Percentiles rank a stretch among this genome's conserved stretches.
These are phyloP conservation scores for Pichia exigua DNA, from an alignment of 805 yeast genomes.

Conservation along the genomic window DNA sequence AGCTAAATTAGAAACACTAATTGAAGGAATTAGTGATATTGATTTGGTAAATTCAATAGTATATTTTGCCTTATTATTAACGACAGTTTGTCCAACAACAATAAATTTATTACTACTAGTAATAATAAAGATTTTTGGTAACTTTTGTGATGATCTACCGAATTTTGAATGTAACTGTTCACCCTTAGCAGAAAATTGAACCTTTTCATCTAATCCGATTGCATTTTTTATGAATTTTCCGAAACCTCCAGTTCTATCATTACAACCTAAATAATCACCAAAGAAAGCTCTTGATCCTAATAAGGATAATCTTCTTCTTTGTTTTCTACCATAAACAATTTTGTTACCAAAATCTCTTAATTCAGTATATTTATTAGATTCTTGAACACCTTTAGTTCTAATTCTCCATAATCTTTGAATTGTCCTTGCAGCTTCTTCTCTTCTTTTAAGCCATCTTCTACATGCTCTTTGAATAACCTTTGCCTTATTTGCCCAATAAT, in stretches of 20 bases:
- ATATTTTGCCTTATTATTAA: slow-evolving; percentile 47
- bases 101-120: slow-evolving; percentile 53
- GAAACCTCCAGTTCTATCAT: slow-evolving; percentile 56
- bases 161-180: slow-evolving; percentile 78
- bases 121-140: slow-evolving; percentile 65
- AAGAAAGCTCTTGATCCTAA: slow-evolving; percentile 80
- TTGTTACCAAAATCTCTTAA: slow-evolving; percentile 78
- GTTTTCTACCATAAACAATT: slow-evolving; percentile 66
- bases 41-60: slow-evolving; percentile 58
- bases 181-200: slow-evolving; percentile 75
- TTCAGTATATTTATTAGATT: slow-evolving; percentile 61
- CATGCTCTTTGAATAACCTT: slow-evolving; percentile 96
- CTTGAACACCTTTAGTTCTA: slow-evolving; percentile 50
- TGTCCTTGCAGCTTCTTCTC: slow-evolving; percentile 77
- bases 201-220: slow-evolving; percentile 59
- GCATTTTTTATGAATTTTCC: slow-evolving; percentile 72
- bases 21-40: slow-evolving; percentile 47
- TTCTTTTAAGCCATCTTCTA: slow-evolving; percentile 72
- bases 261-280: slow-evolving; percentile 93
- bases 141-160: slow-evolving; percentile 82
- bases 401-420: slow-evolving; percentile 81
- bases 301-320: slow-evolving; percentile 82
- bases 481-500: slow-evolving; percentile 97
- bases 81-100: slow-evolving; percentile 64
- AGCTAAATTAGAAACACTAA: slow-evolving; percentile 66